phyloP scores from a whole-genome alignment of 163 green algal species.

The Scenedesmus sp. region DNA sequence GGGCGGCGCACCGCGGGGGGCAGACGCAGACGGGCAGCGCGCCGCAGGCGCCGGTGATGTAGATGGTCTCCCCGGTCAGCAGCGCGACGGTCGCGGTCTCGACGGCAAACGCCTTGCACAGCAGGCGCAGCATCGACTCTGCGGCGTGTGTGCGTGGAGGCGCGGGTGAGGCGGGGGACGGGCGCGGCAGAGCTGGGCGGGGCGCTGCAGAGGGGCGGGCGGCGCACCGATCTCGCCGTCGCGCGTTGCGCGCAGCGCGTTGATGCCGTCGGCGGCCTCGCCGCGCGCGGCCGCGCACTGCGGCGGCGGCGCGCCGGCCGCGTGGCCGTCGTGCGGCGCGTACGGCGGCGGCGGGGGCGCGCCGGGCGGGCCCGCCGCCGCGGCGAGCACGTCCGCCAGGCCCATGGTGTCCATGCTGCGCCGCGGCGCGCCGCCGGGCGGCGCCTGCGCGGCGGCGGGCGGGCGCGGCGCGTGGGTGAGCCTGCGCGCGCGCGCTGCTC shows the following conservation, averaged over 20 bases:
- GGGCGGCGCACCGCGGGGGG: neutral
- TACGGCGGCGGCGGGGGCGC: neutral
- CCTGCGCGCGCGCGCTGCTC: too few species aligned
- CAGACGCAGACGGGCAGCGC: conserved; percentile 5
- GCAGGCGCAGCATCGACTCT: conserved; percentile 14
- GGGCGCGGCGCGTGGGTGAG: too few species aligned
- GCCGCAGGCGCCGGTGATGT: conserved; percentile 12
- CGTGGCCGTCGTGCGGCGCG: conserved; percentile 21
- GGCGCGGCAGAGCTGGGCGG: neutral
- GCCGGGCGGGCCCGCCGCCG: neutral
- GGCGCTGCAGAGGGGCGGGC: neutral
- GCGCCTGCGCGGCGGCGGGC: too few species aligned
- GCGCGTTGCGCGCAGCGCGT: conserved; percentile 23
- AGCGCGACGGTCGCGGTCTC: neutral
- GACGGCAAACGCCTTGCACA: conserved; percentile 10
- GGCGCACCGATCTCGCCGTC: conserved; percentile 39
- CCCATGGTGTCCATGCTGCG: neutral
- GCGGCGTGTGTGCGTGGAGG: too few species aligned
- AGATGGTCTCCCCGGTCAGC: neutral
- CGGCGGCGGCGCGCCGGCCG: conserved; percentile 13
- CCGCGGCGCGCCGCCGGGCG: too few species aligned
- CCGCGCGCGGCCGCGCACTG: conserved; percentile 23
- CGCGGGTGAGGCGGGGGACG: neutral
- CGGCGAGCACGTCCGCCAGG: conserved; percentile 6
- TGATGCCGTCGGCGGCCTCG: conserved; percentile 30